Evolutionary conservation across 805 yeast species (phyloP), one percentile per base, ranked within the genome.

Genomic region (Ogataea nakhonphanomensis): DNA sequence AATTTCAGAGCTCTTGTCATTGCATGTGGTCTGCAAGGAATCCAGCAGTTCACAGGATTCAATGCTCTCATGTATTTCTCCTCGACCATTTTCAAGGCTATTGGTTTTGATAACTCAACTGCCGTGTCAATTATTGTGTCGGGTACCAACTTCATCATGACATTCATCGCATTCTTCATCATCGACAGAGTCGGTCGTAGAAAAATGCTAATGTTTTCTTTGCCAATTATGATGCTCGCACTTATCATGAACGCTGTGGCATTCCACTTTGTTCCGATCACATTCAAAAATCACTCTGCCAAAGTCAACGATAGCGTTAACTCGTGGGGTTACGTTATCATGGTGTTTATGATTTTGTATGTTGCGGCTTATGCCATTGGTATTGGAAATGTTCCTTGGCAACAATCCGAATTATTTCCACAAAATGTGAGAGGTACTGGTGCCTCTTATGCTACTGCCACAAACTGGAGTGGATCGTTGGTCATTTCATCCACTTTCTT

Each of bases 311-410:
- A 68, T 14, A 78, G 79, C 5, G 79, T 82, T 39, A 66, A 79
- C 21, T 80, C 88, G 2, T 90, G 97, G 96, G 95, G 96, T 14
- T 77, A 85, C 46, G 80, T 90, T 11, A 79, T 91, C 39, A 83
- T 93, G 48, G 72, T 89, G 27, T 81, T 88, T 38, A 89, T 90
- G 86, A 87, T 91, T 48, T 61, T 79, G 29, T 93, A 71, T 58
- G 96, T 90, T 33, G 96, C 95, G 3, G 79, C 83, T 39, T 91
- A 90, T 61, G 96, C 97, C 35, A 70, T 87, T 50, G 98, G 98
- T 51, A 86, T 90, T 51, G 99, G 99, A 66, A 90, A 91, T 62
- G 93, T 88, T 40, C 97, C 98, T 41, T 91, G 99, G 99, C 96
- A 91, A 60, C 97, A 93, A 59, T 84, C 91, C 42, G 99, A 91